phyloP scores from a whole-genome alignment of 441 rosid species.

The Manihot esculenta region DNA sequence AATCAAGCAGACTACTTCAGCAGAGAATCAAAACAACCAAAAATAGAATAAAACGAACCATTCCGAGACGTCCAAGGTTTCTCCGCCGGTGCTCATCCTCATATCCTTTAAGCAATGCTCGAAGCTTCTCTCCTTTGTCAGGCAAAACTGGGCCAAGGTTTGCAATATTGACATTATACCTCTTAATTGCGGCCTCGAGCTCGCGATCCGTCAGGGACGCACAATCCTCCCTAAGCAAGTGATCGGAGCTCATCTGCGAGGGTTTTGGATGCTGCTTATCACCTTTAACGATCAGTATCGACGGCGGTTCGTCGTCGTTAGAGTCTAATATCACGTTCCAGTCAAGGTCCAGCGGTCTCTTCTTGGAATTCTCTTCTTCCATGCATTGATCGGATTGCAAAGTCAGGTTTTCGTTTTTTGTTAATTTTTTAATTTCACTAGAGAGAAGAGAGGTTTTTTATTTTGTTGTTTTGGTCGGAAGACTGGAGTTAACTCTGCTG shows the following conservation, averaged over 20 bases:
- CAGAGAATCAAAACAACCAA: not conserved
- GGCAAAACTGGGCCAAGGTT: slow-evolving; percentile 16
- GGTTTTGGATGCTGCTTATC: slow-evolving; percentile 11
- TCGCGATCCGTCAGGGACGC: slow-evolving; percentile 30
- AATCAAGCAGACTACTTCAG: not conserved
- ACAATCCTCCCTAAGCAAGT: slow-evolving; percentile 25
- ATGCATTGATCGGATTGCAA: slow-evolving; percentile 13
- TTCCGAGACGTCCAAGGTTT: slow-evolving; percentile 21
- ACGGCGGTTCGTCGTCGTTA: slow-evolving; percentile 38
- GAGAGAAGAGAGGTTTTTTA: too few relatives aligned
- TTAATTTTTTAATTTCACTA: not conserved
- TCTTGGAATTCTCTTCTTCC: slow-evolving; percentile 31
- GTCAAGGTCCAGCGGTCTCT: slow-evolving; percentile 41
- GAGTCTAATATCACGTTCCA: slow-evolving; percentile 36
- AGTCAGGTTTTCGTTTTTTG: not conserved
- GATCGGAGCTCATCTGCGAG: slow-evolving; percentile 25
- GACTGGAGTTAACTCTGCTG: too few relatives aligned
- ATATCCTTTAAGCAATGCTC: slow-evolving; percentile 27
- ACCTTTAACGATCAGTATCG: slow-evolving; percentile 28
- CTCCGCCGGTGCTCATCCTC: slow-evolving; percentile 56
- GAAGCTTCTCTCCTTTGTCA: slow-evolving; percentile 57
- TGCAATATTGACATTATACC: slow-evolving; percentile 22
- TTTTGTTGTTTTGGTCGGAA: too few relatives aligned
- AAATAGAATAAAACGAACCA: slow-evolving; percentile 28
- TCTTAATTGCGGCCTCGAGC: slow-evolving; percentile 40